Conservation (phyloP, 2,329 filamentous ascomycete genomes). For the Alternaria sp. region DNA sequence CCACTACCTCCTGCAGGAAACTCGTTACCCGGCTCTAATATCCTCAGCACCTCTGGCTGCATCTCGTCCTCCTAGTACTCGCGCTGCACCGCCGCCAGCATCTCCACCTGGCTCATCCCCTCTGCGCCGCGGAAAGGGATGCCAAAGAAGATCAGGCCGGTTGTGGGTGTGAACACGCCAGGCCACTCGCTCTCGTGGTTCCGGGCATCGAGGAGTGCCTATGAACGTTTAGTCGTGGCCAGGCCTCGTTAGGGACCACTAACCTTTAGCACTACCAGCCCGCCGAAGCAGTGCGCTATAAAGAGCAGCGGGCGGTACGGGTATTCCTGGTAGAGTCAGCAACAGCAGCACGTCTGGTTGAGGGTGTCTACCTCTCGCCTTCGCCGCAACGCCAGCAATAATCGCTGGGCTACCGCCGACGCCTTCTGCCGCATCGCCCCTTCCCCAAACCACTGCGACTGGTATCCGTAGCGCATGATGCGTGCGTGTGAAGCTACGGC, state of each 20-base stretch:
- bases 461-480: conserved; percentile 43
- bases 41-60: conserved; percentile 30
- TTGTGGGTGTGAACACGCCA: conserved; percentile 32
- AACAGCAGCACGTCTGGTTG: too few relatives aligned
- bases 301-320: conserved; percentile 36
- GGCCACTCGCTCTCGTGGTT: conserved; percentile 27
- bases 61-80: conserved; percentile 33
- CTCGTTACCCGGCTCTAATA: conserved; percentile 35
- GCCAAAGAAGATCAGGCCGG: conserved; percentile 35
- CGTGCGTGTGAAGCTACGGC: conserved; percentile 33
- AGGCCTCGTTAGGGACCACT: conserved; percentile 6
- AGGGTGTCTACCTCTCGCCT: conserved; percentile 22
- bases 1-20: conserved; percentile 37
- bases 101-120: conserved; percentile 37
- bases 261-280: conserved; percentile 38
- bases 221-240: background rate
- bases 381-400: conserved; percentile 29
- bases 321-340: conserved; percentile 22
- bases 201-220: conserved; percentile 32
- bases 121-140: conserved; percentile 39
- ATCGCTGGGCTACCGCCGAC: conserved; percentile 30
- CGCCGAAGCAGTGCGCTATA: conserved; percentile 39
- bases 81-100: conserved; percentile 33
- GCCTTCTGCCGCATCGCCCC: conserved; percentile 32
- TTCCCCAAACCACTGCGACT: conserved; percentile 39